Percentiles rank a stretch among this genome's conserved stretches.
Conservation (phyloP, 345 rosid species). For the Psidium friedrichsthalianum region DNA sequence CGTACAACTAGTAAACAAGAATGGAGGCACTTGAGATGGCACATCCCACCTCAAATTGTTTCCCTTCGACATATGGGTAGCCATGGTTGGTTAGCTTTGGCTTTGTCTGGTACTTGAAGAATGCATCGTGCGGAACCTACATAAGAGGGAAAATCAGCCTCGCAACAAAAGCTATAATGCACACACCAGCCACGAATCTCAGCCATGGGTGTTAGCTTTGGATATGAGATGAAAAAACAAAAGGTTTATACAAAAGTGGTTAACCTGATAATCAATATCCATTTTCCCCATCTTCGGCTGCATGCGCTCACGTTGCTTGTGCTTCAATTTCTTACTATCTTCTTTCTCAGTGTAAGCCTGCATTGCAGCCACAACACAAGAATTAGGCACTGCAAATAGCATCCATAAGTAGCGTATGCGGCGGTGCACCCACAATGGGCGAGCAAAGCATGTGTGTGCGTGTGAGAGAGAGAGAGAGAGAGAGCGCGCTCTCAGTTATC, state of each 20-base stretch:
- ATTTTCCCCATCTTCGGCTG: slow-evolving; percentile 99
- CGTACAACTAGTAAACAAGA: neutral
- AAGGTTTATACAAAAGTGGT: neutral
- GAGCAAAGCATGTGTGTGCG: too few species aligned
- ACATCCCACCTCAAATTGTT: slow-evolving; percentile 81
- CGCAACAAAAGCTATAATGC: neutral
- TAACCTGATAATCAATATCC: slow-evolving; percentile 99
- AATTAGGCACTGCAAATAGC: neutral
- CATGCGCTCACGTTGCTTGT: slow-evolving; percentile 99
- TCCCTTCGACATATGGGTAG: slow-evolving; percentile 93
- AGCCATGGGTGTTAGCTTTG: too few species aligned
- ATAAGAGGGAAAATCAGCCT: slow-evolving; percentile 1
- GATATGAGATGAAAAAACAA: neutral
- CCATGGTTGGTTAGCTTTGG: slow-evolving; percentile 90
- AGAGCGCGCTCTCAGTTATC: neutral
- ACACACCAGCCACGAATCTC: neutral
- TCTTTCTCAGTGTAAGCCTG: slow-evolving; percentile 99
- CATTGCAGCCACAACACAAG: slow-evolving; percentile 2
- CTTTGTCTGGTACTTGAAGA: slow-evolving; percentile 96
- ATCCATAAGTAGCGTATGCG: neutral
- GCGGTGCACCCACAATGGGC: slow-evolving; percentile 25
- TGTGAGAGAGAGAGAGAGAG: too few species aligned
- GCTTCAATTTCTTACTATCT: slow-evolving; percentile 93
- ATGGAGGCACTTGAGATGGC: neutral
- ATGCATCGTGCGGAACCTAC: slow-evolving; percentile 99